Evolutionary conservation across 768 basidiomycete species (phyloP), one percentile per base, ranked within the genome.

Genomic region (Pleurotus cornucopiae): DNA sequence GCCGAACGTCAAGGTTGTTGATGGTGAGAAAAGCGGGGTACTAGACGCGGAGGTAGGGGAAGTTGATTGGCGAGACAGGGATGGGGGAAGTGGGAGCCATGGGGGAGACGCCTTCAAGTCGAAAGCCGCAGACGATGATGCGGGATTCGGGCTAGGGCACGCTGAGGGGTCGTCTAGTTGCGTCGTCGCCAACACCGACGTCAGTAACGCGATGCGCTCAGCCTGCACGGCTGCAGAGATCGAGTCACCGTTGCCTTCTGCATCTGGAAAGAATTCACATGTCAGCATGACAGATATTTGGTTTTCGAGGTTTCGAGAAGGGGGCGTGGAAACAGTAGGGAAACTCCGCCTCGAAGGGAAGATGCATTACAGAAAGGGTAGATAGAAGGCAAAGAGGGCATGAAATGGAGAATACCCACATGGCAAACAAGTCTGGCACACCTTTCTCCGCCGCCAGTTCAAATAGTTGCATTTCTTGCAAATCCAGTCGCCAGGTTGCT

Each of bases 181-280:
- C 14, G 79, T 79, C 63, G 84, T 83, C 2, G 82, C 71, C 51
- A 92, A 81, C 43, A 91, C 85, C 49, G 85, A 83, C 1, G 89
- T 88, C 49, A 93, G 78, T 16, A 92, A 76, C 21, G 86, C 85
- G 61, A 93, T 91, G 54, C 91, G 84, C 65, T 92, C 91, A 13
- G 88, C 85, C 69, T 93, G 91, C 43, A 92, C 89, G 20, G 88
- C 87, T 38, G 86, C 80, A 45, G 89, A 91, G 63, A 92, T 89
- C 3, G 89, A 91, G 67, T 93, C 91, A 2, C 89, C 89, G 62
- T 93, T 92, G 1, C 91, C 91, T 65, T 93, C 91, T 11, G 91
- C 91, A 60, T 91, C 89, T 91, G 58, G 46, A 44, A 55, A 20
- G 23, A 47, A 47, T 47, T 47, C 46, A 47, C 46, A 47, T 47